phyloP scores from a whole-genome alignment of 2,329 filamentous ascomycete genomes.

The Diaporthe australafricana region DNA sequence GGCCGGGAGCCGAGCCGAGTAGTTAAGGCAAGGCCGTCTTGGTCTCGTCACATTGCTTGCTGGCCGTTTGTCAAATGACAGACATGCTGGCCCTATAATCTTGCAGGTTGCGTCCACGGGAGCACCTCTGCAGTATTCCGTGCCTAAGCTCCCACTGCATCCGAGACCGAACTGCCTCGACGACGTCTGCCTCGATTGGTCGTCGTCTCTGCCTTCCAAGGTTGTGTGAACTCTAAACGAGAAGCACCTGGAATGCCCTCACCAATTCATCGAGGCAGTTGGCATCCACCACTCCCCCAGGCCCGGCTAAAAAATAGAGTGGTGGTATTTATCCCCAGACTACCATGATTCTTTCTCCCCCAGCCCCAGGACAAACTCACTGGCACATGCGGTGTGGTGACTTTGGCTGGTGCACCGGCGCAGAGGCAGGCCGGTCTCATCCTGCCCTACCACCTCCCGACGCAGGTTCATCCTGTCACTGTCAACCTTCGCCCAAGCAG shows the following conservation, averaged over 20 bases:
- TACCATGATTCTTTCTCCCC: too few species aligned
- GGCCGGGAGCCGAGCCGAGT: background rate
- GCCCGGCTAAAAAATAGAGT: constrained; percentile 12
- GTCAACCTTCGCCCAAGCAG: background rate
- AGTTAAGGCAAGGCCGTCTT: background rate
- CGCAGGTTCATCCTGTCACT: background rate
- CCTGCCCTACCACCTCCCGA: background rate
- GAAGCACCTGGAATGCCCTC: constrained; percentile 11
- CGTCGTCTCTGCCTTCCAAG: background rate
- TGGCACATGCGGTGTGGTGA: background rate
- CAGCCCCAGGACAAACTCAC: background rate
- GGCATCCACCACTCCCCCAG: constrained; percentile 13
- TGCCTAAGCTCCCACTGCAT: constrained; percentile 21
- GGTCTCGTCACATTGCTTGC: constrained; percentile 13
- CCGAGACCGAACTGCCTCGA: background rate
- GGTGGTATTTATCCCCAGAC: constrained; percentile 12
- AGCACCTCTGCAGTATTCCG: background rate
- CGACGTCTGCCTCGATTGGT: background rate
- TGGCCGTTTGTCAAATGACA: background rate
- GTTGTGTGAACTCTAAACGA: constrained; percentile 9
- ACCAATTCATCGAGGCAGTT: background rate
- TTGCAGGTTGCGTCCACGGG: background rate
- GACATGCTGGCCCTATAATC: background rate
- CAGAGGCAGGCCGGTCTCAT: background rate
- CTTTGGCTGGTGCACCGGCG: background rate